Evolutionary conservation across 805 yeast species (phyloP), one percentile per base, ranked within the genome.

Genomic region (Metschnikowia matae): DNA sequence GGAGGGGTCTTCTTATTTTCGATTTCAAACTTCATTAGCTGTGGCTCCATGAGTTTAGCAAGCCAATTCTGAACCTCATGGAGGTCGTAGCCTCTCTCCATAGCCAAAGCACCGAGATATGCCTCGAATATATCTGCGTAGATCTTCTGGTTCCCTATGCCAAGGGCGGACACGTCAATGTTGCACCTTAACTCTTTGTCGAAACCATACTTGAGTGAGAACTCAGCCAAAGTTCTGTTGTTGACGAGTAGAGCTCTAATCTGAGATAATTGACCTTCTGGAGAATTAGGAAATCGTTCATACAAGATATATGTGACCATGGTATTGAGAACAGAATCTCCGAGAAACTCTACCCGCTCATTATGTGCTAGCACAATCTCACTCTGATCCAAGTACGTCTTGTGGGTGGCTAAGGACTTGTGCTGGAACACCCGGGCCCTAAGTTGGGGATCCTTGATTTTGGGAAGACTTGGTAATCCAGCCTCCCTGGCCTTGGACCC

Each of bases 61-160:
- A 87, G 62, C 92, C 92, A 87, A 11, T 71, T 65, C 55, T 77
- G 76, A 6, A 86, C 76, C 20, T 66, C 74, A 2, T 70, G 63
- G 45, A 78, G 69, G 52, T 82, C 79, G 15, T 69, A 65, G 11
- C 69, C 69, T 38, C 78, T 71, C 54, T 87, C 95, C 20, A 81
- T 72, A 6, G 78, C 77, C 32, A 92, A 66, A 0, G 95, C 99
- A 6, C 96, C 98, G 42, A 94, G 77, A 58, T 92, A 92, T 0
- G 98, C 97, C 68, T 94, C 99, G 63, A 92, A 88, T 0, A 87
- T 82, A 73, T 92, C 99, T 0, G 98, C 96, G 61, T 78, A 79
- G 3, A 87, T 71, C 62, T 94, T 94, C 55, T 79, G 79, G 51
- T 77, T 81, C 7, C 88, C 87, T 33, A 71, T 69, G 29, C 68